phyloP scores from a whole-genome alignment of 73 alveolate species.

The Paramecium sexaurelia region DNA sequence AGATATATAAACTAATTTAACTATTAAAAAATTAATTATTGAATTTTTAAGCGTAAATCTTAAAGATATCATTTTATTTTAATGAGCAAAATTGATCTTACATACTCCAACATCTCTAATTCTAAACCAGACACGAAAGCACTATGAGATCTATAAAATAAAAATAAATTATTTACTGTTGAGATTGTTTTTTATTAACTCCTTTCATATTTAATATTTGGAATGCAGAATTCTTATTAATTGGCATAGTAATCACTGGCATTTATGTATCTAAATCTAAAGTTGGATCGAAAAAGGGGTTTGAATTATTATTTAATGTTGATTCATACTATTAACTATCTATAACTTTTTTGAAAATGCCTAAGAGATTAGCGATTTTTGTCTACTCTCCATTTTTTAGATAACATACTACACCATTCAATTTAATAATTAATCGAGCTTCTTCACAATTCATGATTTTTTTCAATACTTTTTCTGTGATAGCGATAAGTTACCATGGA shows the following conservation, averaged over 20 bases:
- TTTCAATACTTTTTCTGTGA: constrained; percentile 19
- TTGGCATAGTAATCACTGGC: constrained; percentile 65
- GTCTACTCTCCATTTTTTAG: not conserved
- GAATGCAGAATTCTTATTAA: constrained; percentile 11
- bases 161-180: not conserved
- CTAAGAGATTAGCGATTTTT: not conserved
- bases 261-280: constrained; percentile 67
- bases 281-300: constrained; percentile 52
- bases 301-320: not conserved
- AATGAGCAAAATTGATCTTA: not conserved
- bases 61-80: constrained; percentile 3
- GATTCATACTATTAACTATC: not conserved
- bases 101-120: constrained; percentile 58
- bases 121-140: constrained; percentile 65
- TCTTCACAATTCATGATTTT: constrained; percentile 45
- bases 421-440: not conserved
- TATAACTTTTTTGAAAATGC: not conserved
- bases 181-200: constrained; percentile 52
- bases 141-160: constrained; percentile 18
- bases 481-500: not conserved
- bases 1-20: not conserved
- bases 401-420: not conserved
- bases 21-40: not conserved
- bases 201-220: constrained; percentile 61
- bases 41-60: not conserved